phyloP scores from a whole-genome alignment of 371 early-diverging fungal species.

The Mortierella sp. region DNA sequence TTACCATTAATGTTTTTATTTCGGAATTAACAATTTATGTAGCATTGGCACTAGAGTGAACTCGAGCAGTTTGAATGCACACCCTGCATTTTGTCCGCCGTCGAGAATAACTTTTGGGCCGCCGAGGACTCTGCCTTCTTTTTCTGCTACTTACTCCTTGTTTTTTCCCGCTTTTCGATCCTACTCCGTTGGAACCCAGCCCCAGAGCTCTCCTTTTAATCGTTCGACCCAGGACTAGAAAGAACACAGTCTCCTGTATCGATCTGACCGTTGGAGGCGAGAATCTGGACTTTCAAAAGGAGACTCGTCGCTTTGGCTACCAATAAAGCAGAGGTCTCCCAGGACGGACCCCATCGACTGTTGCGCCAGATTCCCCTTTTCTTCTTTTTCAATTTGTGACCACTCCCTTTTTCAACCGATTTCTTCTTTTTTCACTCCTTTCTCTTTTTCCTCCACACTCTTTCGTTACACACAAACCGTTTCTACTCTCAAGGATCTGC shows the following conservation, averaged over 20 bases:
- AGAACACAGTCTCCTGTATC: neutral
- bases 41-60: neutral
- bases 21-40: neutral
- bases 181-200: neutral
- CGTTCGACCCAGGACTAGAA: neutral
- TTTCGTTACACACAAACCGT: neutral
- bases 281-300: slow-evolving; percentile 7
- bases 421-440: neutral
- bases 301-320: slow-evolving; percentile 24
- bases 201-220: slow-evolving; percentile 3
- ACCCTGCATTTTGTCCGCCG: slow-evolving; percentile 25
- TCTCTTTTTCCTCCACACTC: neutral
- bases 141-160: neutral
- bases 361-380: slow-evolving; percentile 4
- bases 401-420: neutral
- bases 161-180: neutral
- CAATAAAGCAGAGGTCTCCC: slow-evolving; percentile 22
- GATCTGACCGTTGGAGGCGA: slow-evolving; percentile 8
- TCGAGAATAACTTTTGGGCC: neutral
- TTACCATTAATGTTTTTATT: neutral
- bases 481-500: neutral
- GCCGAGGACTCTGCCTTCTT: neutral
- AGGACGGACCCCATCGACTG: neutral
- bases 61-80: neutral
- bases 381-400: neutral